Evolutionary conservation across 768 basidiomycete species (phyloP).

Genomic region (Coprinellus micaceus): DNA sequence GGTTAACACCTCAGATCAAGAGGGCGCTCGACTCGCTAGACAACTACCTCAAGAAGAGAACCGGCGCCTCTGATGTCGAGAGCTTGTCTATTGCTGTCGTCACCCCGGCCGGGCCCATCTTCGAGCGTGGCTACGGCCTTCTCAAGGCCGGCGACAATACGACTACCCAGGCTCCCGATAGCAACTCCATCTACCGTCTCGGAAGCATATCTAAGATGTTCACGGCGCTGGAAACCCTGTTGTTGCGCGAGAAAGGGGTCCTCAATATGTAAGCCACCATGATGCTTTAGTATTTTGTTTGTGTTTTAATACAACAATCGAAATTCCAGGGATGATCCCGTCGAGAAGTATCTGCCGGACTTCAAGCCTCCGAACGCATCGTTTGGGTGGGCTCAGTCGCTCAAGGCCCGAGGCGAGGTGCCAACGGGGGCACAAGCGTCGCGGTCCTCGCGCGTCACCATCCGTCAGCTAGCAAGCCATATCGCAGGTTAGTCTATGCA

Average conservation of each 20-base stretch:
- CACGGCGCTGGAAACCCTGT: constrained; percentile 42
- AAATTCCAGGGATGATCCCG: constrained; percentile 45
- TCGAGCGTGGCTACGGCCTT: constrained; percentile 41
- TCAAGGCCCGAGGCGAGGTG: constrained; percentile 15
- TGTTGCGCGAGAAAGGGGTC: constrained; percentile 43
- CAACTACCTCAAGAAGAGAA: constrained; percentile 24
- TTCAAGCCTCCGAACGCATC: constrained; percentile 29
- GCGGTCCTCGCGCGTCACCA: constrained; percentile 27
- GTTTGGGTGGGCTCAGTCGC: constrained; percentile 30
- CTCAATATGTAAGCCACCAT: constrained; percentile 23
- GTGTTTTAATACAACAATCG: neutral
- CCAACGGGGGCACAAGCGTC: neutral
- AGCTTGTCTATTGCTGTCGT: constrained; percentile 49
- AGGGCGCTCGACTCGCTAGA: constrained; percentile 23
- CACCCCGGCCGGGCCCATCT: constrained; percentile 42
- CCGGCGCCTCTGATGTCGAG: constrained; percentile 31
- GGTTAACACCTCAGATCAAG: constrained; percentile 12
- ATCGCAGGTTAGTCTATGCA: constrained; percentile 25
- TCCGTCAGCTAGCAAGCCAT: constrained; percentile 41
- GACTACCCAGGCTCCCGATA: constrained; percentile 24
- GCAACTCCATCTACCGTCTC: constrained; percentile 47
- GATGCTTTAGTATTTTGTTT: neutral
- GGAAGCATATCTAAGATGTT: constrained; percentile 53
- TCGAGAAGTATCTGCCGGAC: constrained; percentile 41
- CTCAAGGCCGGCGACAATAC: constrained; percentile 25